Percentiles rank a stretch among this genome's conserved stretches.
These are phyloP conservation scores for Notholithocarpus densiflorus DNA, from an alignment of 306 rosid species.

Conservation along the genomic window DNA sequence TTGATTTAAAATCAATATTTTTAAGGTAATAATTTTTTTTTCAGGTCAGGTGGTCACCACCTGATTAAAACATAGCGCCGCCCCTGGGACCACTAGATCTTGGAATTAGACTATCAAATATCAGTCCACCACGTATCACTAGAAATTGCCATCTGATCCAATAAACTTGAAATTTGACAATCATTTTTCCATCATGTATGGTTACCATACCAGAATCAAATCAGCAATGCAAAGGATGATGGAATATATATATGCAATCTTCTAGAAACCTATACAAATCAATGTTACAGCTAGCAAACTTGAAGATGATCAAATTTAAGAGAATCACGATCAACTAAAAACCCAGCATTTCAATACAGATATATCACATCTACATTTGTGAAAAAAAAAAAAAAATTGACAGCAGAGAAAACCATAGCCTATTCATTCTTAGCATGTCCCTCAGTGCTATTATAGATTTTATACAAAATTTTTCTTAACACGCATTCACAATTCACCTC, in stretches of 20 bases:
- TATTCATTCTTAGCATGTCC: neutral
- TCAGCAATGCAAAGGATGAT: neutral
- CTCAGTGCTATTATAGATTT: neutral
- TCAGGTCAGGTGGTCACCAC: too few relatives aligned
- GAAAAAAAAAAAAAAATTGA: neutral
- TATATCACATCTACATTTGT: neutral
- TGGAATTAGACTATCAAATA: too few relatives aligned
- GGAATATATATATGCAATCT: neutral
- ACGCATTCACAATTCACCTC: neutral
- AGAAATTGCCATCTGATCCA: too few relatives aligned
- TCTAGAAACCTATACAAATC: neutral
- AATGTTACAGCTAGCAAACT: neutral
- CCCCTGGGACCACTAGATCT: too few relatives aligned
- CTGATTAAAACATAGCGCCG: too few relatives aligned
- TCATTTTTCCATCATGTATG: neutral
- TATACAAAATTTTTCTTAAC: neutral
- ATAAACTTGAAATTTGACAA: too few relatives aligned
- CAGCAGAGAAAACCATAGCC: neutral
- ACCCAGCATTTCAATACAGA: neutral
- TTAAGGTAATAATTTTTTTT: too few relatives aligned
- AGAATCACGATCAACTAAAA: neutral
- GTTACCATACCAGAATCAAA: neutral
- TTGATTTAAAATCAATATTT: too few relatives aligned
- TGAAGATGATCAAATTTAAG: neutral
- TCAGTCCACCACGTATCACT: too few relatives aligned